Percentiles rank a stretch among this genome's conserved stretches.
phyloP scores from a whole-genome alignment of 2,329 filamentous ascomycete species.

The Talaromyces sp. region DNA sequence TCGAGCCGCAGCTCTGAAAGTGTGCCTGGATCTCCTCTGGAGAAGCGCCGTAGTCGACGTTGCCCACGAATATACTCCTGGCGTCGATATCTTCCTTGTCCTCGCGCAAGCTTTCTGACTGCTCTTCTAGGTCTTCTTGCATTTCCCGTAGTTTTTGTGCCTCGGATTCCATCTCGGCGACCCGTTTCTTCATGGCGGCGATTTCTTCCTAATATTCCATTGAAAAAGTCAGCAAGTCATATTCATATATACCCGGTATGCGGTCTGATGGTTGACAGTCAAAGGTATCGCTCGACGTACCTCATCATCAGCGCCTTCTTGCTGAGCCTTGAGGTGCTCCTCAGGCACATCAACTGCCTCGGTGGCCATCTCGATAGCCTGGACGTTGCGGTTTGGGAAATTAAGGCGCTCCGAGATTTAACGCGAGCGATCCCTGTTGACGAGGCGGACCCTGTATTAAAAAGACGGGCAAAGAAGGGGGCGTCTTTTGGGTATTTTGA shows the following conservation, averaged over 20 bases:
- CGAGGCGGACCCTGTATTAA: neutral
- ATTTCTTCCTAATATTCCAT: slow-evolving; percentile 61
- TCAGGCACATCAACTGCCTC: slow-evolving; percentile 15
- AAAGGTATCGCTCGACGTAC: slow-evolving; percentile 20
- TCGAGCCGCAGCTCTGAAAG: slow-evolving; percentile 93
- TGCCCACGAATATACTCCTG: slow-evolving; percentile 95
- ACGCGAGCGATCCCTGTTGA: neutral
- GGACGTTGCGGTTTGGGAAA: neutral
- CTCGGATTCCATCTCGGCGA: slow-evolving; percentile 88
- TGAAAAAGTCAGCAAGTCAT: neutral
- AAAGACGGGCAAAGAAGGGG: neutral
- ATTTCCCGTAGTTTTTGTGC: slow-evolving; percentile 81
- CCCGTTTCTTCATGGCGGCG: slow-evolving; percentile 77
- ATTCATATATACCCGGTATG: neutral
- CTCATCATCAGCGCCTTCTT: slow-evolving; percentile 42
- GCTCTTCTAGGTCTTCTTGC: slow-evolving; percentile 80
- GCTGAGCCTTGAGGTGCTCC: slow-evolving; percentile 33
- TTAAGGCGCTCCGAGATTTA: neutral
- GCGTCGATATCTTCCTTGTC: slow-evolving; percentile 94
- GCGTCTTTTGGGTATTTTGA: neutral
- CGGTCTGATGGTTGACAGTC: neutral
- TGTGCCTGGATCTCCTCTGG: slow-evolving; percentile 98
- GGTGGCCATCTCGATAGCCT: slow-evolving; percentile 6
- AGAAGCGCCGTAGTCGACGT: slow-evolving; percentile 94
- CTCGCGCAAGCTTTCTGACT: slow-evolving; percentile 76